phyloP scores from a whole-genome alignment of 805 yeast species.

The Suhomyces vadensis region DNA sequence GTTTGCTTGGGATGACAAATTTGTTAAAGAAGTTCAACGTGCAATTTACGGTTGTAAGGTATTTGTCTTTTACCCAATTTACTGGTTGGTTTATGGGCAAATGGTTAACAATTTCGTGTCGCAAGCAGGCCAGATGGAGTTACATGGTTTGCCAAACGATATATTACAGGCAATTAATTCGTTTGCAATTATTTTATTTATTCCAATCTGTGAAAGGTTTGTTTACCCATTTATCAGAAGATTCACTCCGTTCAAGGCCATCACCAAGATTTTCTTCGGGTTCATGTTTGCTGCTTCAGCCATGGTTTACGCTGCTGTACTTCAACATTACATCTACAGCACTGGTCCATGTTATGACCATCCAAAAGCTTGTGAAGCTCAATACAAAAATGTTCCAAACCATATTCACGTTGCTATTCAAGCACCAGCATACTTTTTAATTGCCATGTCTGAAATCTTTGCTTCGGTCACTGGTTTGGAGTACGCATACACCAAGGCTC shows the following conservation, averaged over 20 bases:
- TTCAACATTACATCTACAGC: slow-evolving; percentile 65
- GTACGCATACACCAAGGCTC: slow-evolving; percentile 85
- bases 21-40: slow-evolving; percentile 70
- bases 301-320: slow-evolving; percentile 73
- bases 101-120: slow-evolving; percentile 71
- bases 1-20: slow-evolving; percentile 62
- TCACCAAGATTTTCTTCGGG: slow-evolving; percentile 69
- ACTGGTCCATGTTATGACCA: slow-evolving; percentile 71
- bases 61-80: slow-evolving; percentile 66
- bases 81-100: slow-evolving; percentile 70
- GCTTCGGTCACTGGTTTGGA: slow-evolving; percentile 80
- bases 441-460: slow-evolving; percentile 73
- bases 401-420: slow-evolving; percentile 67
- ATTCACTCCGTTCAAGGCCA: slow-evolving; percentile 59
- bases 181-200: slow-evolving; percentile 67
- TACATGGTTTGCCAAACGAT: slow-evolving; percentile 79
- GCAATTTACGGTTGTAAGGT: slow-evolving; percentile 71
- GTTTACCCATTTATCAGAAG: slow-evolving; percentile 47
- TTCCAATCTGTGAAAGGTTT: slow-evolving; percentile 64
- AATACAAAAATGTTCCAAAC: slow-evolving; percentile 43
- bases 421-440: slow-evolving; percentile 65
- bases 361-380: slow-evolving; percentile 54
- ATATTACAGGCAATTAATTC: slow-evolving; percentile 75
- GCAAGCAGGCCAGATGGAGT: slow-evolving; percentile 71
- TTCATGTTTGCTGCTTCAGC: slow-evolving; percentile 63